Conservation (phyloP, 2,329 filamentous ascomycete genomes). For the Talaromyces albobiverticillius region DNA sequence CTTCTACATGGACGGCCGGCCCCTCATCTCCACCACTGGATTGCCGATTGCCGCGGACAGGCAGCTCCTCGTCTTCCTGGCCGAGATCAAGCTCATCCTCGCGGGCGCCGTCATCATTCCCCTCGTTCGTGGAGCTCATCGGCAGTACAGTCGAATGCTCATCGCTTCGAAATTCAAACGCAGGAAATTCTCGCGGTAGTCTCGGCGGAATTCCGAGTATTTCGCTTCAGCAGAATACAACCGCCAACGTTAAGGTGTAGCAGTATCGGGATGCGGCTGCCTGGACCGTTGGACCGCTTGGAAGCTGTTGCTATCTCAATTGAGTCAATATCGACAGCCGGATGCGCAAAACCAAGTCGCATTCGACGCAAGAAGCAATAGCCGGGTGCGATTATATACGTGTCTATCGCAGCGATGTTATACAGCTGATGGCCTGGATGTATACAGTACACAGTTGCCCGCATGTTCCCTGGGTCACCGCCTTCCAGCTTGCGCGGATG, state of each 20-base stretch:
- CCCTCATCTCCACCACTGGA: slow-evolving; percentile 20
- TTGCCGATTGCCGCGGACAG: slow-evolving; percentile 27
- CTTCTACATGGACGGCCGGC: slow-evolving; percentile 9
- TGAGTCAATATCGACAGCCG: too few relatives aligned
- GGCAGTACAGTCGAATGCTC: slow-evolving; percentile 45
- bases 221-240: too few relatives aligned
- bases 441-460: too few relatives aligned
- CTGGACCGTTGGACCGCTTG: too few relatives aligned
- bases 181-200: neutral
- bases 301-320: too few relatives aligned
- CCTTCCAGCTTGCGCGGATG: too few relatives aligned
- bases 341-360: too few relatives aligned
- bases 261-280: neutral
- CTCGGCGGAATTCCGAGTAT: neutral
- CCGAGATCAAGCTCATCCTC: slow-evolving; percentile 52
- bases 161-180: slow-evolving; percentile 44
- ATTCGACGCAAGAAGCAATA: too few relatives aligned
- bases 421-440: too few relatives aligned
- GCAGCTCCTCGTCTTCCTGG: slow-evolving; percentile 37
- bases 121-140: slow-evolving; percentile 69
- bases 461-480: too few relatives aligned
- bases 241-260: neutral
- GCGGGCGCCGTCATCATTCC: slow-evolving; percentile 59
- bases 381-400: too few relatives aligned
- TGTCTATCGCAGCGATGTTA: too few relatives aligned